phyloP scores from a whole-genome alignment of 2,329 filamentous ascomycete genomes.

The Knoxdaviesia proteae region DNA sequence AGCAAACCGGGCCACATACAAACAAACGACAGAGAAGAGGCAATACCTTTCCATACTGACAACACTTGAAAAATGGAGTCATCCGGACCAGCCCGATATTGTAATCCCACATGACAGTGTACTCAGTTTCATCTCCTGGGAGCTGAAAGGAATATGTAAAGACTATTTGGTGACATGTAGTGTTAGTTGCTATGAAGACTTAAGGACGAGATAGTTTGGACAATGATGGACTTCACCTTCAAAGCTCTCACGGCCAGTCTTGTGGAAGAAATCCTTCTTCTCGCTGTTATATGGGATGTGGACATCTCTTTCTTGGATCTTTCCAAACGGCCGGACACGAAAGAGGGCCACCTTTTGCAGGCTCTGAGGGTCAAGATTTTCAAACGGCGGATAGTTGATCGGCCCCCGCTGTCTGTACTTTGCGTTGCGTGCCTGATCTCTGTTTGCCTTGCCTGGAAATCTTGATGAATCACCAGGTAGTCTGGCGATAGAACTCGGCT shows the following conservation, averaged over 20 bases:
- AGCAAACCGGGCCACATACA: background rate
- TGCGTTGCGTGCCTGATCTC: background rate
- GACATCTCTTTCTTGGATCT: slow-evolving; percentile 38
- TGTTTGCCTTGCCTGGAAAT: too few species aligned
- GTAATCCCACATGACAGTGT: slow-evolving; percentile 91
- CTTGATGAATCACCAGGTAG: too few species aligned
- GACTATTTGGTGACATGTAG: slow-evolving; percentile 23
- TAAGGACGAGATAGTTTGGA: background rate
- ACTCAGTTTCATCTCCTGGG: slow-evolving; percentile 43
- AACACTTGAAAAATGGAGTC: slow-evolving; percentile 86
- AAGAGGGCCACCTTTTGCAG: slow-evolving; percentile 39
- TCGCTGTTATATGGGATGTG: slow-evolving; percentile 90
- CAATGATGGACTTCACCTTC: slow-evolving; percentile 39
- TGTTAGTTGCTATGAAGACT: background rate
- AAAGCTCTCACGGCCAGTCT: slow-evolving; percentile 73
- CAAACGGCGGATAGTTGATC: slow-evolving; percentile 55
- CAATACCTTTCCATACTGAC: slow-evolving; percentile 63
- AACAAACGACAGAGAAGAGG: background rate
- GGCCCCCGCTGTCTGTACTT: slow-evolving; percentile 26
- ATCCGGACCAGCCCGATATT: slow-evolving; percentile 84
- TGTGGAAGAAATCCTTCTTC: slow-evolving; percentile 73
- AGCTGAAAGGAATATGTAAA: slow-evolving; percentile 68
- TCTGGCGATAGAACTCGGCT: too few species aligned
- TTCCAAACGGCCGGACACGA: slow-evolving; percentile 42
- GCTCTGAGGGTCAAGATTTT: slow-evolving; percentile 38